Conservation (phyloP, 2,329 filamentous ascomycete species). For the Colletotrichum horii region DNA sequence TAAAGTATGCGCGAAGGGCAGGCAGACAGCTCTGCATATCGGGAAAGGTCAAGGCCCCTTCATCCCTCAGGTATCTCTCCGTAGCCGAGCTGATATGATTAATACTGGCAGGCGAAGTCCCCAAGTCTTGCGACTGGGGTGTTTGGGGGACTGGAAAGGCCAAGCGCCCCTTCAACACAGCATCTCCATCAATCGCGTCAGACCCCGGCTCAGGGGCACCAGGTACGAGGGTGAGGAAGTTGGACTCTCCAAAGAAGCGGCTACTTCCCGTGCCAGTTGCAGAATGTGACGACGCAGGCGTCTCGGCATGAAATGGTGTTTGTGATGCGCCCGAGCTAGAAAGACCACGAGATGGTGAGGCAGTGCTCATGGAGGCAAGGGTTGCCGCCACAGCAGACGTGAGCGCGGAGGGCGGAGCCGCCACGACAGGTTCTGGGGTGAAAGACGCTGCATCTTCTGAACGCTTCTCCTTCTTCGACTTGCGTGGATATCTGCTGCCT, state of each 20-base stretch:
- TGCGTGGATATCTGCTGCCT: constrained; percentile 22
- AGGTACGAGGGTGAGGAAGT: constrained; percentile 38
- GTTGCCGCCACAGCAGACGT: constrained; percentile 5
- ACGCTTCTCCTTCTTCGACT: constrained; percentile 6
- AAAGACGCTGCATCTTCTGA: not conserved
- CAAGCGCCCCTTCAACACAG: constrained; percentile 16
- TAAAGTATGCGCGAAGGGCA: constrained; percentile 55
- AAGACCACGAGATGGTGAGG: constrained; percentile 10
- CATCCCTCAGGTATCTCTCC: constrained; percentile 24
- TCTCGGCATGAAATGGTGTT: constrained; percentile 9
- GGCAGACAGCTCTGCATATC: constrained; percentile 23
- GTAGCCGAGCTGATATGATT: constrained; percentile 23
- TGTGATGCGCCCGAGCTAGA: not conserved
- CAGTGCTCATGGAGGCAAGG: constrained; percentile 1
- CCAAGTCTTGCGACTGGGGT: constrained; percentile 5
- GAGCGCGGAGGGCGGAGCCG: not conserved
- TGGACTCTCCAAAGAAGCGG: constrained; percentile 44
- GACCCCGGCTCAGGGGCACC: not conserved
- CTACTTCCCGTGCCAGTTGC: not conserved
- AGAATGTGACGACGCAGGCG: constrained; percentile 2
- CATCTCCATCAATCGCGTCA: not conserved
- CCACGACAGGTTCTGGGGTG: not conserved
- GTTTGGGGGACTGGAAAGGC: constrained; percentile 20
- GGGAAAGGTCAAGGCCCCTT: constrained; percentile 25
- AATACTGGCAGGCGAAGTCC: constrained; percentile 5